Percentiles rank a stretch among this genome's conserved stretches.
Conservation (phyloP, 345 rosid species). For the Gossypium ekmanianum region DNA sequence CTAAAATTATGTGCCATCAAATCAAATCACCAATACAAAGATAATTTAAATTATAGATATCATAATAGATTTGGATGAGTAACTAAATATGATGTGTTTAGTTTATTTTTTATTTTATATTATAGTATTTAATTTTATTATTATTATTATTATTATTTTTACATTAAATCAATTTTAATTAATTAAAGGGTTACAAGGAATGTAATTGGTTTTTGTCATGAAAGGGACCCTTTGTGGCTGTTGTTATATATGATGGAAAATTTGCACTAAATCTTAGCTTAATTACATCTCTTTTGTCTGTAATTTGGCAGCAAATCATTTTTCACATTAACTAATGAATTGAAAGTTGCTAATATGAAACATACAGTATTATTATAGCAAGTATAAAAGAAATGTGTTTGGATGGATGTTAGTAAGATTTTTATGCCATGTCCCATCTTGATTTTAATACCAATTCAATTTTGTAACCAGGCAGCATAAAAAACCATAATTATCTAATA, state of each 20-base stretch:
- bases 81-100: rapidly evolving
- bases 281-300: slow-evolving; percentile 6
- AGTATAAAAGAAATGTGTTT: background rate
- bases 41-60: too few relatives aligned
- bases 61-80: too few relatives aligned
- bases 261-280: background rate
- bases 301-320: slow-evolving; percentile 1
- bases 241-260: background rate
- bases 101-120: too few relatives aligned
- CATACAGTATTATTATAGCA: background rate
- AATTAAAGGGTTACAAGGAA: background rate
- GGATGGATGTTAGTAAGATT: background rate
- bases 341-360: background rate
- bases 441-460: background rate
- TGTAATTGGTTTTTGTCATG: background rate
- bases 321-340: background rate
- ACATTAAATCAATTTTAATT: background rate
- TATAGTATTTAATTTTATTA: too few relatives aligned
- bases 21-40: background rate
- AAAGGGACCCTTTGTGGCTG: background rate
- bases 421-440: background rate
- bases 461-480: too few relatives aligned
- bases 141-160: too few relatives aligned
- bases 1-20: background rate
- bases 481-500: too few relatives aligned